phyloP scores from a whole-genome alignment of 148 eudicot genomes.

The Fagopyrum homotropicum region DNA sequence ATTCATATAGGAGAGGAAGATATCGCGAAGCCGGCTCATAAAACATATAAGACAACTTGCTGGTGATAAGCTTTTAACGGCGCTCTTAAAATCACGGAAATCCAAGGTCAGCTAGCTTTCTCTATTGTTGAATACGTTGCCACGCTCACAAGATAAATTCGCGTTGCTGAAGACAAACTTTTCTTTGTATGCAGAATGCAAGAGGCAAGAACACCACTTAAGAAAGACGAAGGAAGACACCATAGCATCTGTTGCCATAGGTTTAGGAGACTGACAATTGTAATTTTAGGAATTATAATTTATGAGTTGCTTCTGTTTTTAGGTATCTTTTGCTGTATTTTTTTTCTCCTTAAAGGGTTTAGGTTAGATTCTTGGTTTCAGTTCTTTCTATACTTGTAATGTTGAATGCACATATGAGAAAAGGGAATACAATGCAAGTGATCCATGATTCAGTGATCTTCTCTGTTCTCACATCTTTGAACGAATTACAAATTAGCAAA shows the following conservation, averaged over 20 bases:
- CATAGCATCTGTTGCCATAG: background rate
- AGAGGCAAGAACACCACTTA: background rate
- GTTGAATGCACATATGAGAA: background rate
- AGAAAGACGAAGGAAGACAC: background rate
- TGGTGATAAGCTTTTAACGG: slow-evolving; percentile 43
- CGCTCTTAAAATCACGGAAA: slow-evolving; percentile 32
- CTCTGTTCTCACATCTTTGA: background rate
- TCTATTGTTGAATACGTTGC: background rate
- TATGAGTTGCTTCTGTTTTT: background rate
- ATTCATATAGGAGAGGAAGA: slow-evolving; percentile 41
- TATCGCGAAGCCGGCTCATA: slow-evolving; percentile 41
- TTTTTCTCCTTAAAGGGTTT: background rate
- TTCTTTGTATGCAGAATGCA: background rate
- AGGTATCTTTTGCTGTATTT: background rate
- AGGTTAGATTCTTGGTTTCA: background rate
- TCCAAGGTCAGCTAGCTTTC: slow-evolving; percentile 21
- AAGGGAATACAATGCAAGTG: background rate
- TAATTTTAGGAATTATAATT: background rate
- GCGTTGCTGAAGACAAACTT: background rate
- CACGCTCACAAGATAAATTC: background rate
- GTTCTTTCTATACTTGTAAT: background rate
- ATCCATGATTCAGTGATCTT: too few relatives aligned
- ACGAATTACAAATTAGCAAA: background rate
- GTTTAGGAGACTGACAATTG: background rate
- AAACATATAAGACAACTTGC: slow-evolving; percentile 28